Base-by-base conservation (phyloP, 78 protist genomes). In the Reticulomyxa filosa region DNA sequence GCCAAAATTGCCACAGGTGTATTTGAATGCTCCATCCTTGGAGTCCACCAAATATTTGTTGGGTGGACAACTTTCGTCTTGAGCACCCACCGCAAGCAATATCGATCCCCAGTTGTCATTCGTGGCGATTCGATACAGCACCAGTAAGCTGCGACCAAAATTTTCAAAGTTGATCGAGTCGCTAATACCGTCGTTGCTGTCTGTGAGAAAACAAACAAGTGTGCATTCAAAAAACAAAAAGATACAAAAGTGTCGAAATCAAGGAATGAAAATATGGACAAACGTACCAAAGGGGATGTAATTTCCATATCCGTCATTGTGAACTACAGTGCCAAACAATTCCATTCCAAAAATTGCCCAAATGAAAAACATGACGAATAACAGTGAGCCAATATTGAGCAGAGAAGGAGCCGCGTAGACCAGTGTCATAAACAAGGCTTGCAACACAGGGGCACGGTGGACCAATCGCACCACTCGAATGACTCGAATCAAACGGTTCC, bases 51-150 rank as follows among this genome's bases (percentile, higher is more conserved):
- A n/a, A 57, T 3, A 13, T 25, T 39, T 23, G 34, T 4, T 4
- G 46, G 48, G 51, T 38, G 22, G 22, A 27, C 57, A 46, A 23
- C 48, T 38, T 29, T 1, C 65, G 20, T 46, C 38, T 7, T 8
- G 10, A 17, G 20, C n/a, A 8, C 38, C 22, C 7, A 5, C 10
- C 65, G 52, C 65, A 27, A 59, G 8, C 48, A 39, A 34, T 22
- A 65, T 5, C 57, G 32, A 53, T 36, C 32, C 56, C 69, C 69
- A 65, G 13, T n/a, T 5, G 20, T 65, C 69, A 22, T 57, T 57
- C 3, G 57, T 42, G n/a, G 27, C 2, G 32, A 20, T 2, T 11
- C 57, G 50, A 26, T 17, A 39, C 46, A 65, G 57, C 26, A 38
- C 26, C 33, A 65, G 22, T 26, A 39, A n/a, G 26, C 46, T 4